These are phyloP conservation scores for Amphicarpaea edgeworthii DNA, from an alignment of 306 rosid species.

Conservation along the genomic window DNA sequence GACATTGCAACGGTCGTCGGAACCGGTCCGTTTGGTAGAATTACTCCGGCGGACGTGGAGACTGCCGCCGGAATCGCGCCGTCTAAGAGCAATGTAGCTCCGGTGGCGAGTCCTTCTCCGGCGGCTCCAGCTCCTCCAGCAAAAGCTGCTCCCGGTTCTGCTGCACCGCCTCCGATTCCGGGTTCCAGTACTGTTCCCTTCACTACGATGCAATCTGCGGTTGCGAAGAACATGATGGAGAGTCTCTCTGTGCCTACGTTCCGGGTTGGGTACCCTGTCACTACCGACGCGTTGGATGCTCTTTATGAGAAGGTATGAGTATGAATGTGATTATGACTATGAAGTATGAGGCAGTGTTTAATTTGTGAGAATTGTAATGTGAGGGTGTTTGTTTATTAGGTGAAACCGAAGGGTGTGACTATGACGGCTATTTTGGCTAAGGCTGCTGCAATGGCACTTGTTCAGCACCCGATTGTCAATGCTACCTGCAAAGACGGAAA, in stretches of 20 bases:
- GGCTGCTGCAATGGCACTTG: constrained; percentile 86
- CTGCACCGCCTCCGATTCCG: constrained; percentile 60
- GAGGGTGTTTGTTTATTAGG: background rate
- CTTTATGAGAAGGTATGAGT: constrained; percentile 67
- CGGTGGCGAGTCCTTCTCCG: constrained; percentile 42
- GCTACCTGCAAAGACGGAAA: constrained; percentile 82
- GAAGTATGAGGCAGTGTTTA: too few species aligned
- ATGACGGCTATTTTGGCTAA: constrained; percentile 58
- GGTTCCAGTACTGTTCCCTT: constrained; percentile 80
- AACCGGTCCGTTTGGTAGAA: constrained; percentile 72
- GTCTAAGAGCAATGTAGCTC: constrained; percentile 54
- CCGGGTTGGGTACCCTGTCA: constrained; percentile 83
- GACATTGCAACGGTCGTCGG: constrained; percentile 68
- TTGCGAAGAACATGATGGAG: constrained; percentile 86
- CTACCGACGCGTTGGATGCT: constrained; percentile 76
- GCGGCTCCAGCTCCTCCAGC: constrained; percentile 43
- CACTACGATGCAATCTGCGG: constrained; percentile 87
- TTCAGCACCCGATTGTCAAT: constrained; percentile 81
- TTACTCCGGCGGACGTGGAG: constrained; percentile 79
- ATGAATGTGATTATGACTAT: too few species aligned
- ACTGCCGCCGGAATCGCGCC: constrained; percentile 72
- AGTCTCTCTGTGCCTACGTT: constrained; percentile 86
- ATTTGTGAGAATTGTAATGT: too few species aligned
- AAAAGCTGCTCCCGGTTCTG: constrained; percentile 43
- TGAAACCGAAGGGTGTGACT: constrained; percentile 42